Conservation (phyloP, 257 asterid genomes). For the Fraxinus cuspidata region DNA sequence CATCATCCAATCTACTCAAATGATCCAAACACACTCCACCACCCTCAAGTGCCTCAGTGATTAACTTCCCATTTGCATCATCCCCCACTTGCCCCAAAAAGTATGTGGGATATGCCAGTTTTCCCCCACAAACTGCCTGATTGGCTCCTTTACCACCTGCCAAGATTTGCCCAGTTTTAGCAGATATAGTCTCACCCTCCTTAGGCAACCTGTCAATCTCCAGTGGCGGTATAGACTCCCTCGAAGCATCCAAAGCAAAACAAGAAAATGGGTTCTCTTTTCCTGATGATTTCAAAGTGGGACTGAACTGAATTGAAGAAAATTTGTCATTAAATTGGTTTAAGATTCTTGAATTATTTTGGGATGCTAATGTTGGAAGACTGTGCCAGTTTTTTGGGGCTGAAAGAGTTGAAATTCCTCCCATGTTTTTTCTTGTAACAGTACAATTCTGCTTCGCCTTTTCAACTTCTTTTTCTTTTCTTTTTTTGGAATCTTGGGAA, state of each 20-base stretch:
- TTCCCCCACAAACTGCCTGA: conserved; percentile 91
- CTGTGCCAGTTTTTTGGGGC: conserved; percentile 46
- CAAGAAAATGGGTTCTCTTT: conserved; percentile 47
- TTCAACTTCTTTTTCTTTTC: not conserved
- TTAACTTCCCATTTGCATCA: conserved; percentile 86
- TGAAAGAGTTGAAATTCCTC: no score
- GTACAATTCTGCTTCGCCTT: not conserved
- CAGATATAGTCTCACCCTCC: conserved; percentile 87
- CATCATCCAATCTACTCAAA: conserved; percentile 51
- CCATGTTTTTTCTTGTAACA: no score
- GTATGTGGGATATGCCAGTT: conserved; percentile 68
- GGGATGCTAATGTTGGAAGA: conserved; percentile 1
- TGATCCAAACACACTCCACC: conserved; percentile 75
- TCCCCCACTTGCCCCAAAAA: conserved; percentile 85
- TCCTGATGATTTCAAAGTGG: conserved; percentile 27
- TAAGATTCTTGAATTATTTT: conserved; percentile 20
- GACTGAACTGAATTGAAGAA: conserved; percentile 32
- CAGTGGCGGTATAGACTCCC: conserved; percentile 51
- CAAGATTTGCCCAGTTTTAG: conserved; percentile 72
- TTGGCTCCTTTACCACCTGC: conserved; percentile 99
- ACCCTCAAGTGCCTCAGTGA: conserved; percentile 58
- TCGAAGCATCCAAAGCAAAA: conserved; percentile 39
- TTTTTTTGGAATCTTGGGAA: not conserved
- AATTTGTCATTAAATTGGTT: conserved; percentile 21
- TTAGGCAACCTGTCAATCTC: conserved; percentile 83